Base-by-base conservation (phyloP, 176 grass and related monocot genomes). In the Calamus simplicifolius region DNA sequence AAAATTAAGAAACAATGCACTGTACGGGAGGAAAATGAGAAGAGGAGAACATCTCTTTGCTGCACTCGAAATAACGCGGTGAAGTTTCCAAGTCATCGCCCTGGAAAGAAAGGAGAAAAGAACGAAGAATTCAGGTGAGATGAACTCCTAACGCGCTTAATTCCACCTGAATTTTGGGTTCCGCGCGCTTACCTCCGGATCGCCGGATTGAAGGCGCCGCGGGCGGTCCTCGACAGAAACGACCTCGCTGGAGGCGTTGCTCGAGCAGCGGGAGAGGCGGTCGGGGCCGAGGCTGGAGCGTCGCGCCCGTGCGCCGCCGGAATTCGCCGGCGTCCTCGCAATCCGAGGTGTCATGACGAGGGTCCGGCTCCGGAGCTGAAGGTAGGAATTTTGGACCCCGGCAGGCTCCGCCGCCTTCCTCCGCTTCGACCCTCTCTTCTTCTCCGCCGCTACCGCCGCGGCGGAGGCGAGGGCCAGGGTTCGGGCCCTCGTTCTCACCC, bases 401-500 rank as follows among this genome's bases (percentile, higher is more conserved):
- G 50, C 21, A 29, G 28, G 12, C 28, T 18, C 58, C 35, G 35
- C 35, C 6, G 35, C 35, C 8, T 43, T 43, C 35, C 35, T 43
- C 35, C 35, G 35, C 35, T 43, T 43, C 6, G 35, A 43, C 6
- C 35, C 35, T 12, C 35, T 43, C 5, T 43, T 10, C 8, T 43
- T 43, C 29, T 16, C 50, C 50, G 49, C 27, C n/a, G 27, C 69
- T 13, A 16, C 35, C 19, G 21, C 19, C 18, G 2, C 35, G 0
- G 16, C 23, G 23, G 43, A 17, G 23, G 68, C 55, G 12, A 51
- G 43, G 16, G 69, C 69, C 6, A 48, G 16, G 10, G 68, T 25
- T 14, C 69, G 59, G 19, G 69, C 49, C 50, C 69, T 61, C 58
- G 69, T 72, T 27, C 10, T 61, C 27, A 54, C 57, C n/a, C 69